Conservation (phyloP, 2,329 filamentous ascomycete species). For the Pseudogymnoascus sp. region DNA sequence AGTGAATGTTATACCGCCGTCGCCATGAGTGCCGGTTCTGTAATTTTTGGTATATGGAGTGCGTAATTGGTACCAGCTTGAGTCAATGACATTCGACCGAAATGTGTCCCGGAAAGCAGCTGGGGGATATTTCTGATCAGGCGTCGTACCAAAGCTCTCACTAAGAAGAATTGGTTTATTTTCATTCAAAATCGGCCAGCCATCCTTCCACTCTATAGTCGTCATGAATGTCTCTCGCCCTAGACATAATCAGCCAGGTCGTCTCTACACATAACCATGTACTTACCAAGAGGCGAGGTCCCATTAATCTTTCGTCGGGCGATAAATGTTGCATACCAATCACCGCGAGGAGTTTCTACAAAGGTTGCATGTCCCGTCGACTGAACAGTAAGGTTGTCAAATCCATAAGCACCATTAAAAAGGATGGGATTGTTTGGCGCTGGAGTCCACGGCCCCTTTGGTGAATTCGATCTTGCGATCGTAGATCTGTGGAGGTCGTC, state of each 20-base stretch:
- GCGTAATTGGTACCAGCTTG: constrained; percentile 20
- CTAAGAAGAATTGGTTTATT: constrained; percentile 18
- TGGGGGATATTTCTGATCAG: constrained; percentile 14
- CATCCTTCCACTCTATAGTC: constrained; percentile 18
- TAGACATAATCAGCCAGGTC: neutral
- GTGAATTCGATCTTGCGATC: constrained; percentile 16
- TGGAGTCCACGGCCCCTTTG: constrained; percentile 14
- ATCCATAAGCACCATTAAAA: constrained; percentile 18
- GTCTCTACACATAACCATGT: neutral
- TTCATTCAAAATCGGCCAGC: constrained; percentile 19
- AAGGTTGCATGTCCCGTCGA: constrained; percentile 19
- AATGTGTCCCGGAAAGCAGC: constrained; percentile 18
- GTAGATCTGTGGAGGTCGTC: constrained; percentile 16
- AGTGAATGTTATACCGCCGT: constrained; percentile 14
- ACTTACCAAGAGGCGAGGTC: constrained; percentile 17
- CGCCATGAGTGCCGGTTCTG: neutral
- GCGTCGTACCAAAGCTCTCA: constrained; percentile 14
- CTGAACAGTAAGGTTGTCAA: constrained; percentile 18
- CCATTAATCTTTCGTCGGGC: constrained; percentile 20
- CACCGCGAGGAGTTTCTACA: constrained; percentile 15
- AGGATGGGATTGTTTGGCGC: constrained; percentile 19
- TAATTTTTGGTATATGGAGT: constrained; percentile 20
- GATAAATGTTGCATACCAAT: constrained; percentile 18
- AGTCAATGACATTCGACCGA: constrained; percentile 12
- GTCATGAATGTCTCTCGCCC: constrained; percentile 20